phyloP scores from a whole-genome alignment of 1,139 yeast genomes.

The Saccharomyces hybrid region DNA sequence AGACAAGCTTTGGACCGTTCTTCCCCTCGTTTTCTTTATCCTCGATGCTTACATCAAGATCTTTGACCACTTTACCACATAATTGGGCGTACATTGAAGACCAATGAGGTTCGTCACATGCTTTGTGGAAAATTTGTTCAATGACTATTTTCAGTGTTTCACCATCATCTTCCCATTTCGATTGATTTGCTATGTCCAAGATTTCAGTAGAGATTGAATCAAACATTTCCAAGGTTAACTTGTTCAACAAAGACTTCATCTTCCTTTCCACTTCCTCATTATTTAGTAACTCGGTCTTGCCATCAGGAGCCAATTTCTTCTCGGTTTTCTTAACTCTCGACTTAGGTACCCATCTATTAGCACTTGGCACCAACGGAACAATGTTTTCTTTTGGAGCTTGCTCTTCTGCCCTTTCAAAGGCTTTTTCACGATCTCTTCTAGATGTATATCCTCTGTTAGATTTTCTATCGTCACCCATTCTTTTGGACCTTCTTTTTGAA shows the following conservation, averaged over 20 bases:
- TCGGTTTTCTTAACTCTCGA: constrained; percentile 51
- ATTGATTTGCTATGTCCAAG: constrained; percentile 69
- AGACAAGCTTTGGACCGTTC: constrained; percentile 56
- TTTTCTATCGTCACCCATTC: no score
- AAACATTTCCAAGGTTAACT: constrained; percentile 56
- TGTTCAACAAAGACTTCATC: no score
- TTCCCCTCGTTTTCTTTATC: constrained; percentile 47
- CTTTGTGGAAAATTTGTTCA: no score
- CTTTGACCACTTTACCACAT: no score
- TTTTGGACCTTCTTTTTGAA: no score
- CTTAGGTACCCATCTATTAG: constrained; percentile 91
- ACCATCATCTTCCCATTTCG: constrained; percentile 58
- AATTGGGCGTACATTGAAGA: no score
- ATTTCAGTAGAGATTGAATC: constrained; percentile 72
- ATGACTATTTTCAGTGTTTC: no score
- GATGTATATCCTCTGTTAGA: constrained; percentile 18
- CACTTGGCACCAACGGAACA: constrained; percentile 35
- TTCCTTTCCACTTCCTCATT: constrained; percentile 66
- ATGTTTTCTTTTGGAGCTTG: constrained; percentile 25
- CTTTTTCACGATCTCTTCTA: constrained; percentile 37
- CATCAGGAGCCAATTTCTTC: constrained; percentile 67
- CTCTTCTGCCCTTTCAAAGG: constrained; percentile 30
- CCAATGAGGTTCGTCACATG: no score
- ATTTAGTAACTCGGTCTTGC: constrained; percentile 47
- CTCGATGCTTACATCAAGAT: constrained; percentile 46